A percentile compares a stretch with the other conserved stretches of the same genome.
Conservation (phyloP, 495 filamentous ascomycete species). For the Rhypophila decipiens region DNA sequence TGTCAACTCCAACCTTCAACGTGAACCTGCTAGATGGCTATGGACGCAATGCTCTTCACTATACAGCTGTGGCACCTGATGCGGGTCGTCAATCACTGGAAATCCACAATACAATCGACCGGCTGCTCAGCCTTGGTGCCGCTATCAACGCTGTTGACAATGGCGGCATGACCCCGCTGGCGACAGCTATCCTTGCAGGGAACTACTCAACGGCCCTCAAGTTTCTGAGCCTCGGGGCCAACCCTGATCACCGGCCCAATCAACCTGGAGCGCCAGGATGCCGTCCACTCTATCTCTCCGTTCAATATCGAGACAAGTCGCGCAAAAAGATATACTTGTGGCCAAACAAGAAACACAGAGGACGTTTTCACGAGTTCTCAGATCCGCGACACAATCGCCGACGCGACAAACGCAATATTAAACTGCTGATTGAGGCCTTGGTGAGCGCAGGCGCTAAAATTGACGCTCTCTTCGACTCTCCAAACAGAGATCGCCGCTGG, state of each 20-base stretch:
- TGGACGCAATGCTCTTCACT: conserved; percentile 23
- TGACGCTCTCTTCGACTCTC: conserved; percentile 20
- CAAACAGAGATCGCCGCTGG: too few relatives aligned
- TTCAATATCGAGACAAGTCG: too few relatives aligned
- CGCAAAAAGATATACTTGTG: too few relatives aligned
- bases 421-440: conserved; percentile 14
- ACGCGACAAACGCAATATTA: neutral
- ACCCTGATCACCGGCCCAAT: conserved; percentile 17
- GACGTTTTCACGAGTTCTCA: conserved; percentile 24
- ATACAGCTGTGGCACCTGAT: conserved; percentile 14
- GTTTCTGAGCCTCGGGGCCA: conserved; percentile 19
- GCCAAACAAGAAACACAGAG: too few relatives aligned
- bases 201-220: conserved; percentile 21
- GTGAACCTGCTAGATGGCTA: conserved; percentile 17
- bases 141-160: conserved; percentile 20
- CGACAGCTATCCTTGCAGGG: conserved; percentile 20
- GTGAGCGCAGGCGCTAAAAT: conserved; percentile 18
- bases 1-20: conserved; percentile 14
- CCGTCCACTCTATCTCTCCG: conserved; percentile 20
- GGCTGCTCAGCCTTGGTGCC: conserved; percentile 22
- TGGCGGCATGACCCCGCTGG: conserved; percentile 17
- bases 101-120: conserved; percentile 17
- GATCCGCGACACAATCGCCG: conserved; percentile 1
- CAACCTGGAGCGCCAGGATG: conserved; percentile 9
- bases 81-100: conserved; percentile 13